Base-by-base conservation (phyloP, 495 filamentous ascomycete genomes). In the Xylaria intraflava region DNA sequence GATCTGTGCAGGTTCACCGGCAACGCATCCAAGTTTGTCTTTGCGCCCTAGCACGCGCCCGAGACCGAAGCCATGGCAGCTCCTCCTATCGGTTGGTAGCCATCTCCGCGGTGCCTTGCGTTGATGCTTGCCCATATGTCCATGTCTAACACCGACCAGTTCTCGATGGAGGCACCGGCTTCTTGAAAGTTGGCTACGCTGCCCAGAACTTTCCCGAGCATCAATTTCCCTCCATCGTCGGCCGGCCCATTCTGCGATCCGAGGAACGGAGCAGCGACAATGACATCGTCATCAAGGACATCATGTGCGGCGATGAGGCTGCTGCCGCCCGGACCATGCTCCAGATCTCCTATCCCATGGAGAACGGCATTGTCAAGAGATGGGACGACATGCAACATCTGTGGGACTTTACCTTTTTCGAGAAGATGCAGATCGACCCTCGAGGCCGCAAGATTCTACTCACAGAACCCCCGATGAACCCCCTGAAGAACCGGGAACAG, bases 321-420 rank as follows among this genome's bases (percentile, higher is more conserved):
- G 90, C 93, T 10, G 90, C 89, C 24, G 93, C 92, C 57, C 83
- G 93, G 59, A 92, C 88, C 51, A 94, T 95, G 89, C 82, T 99
- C 47, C 94, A 99, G 66, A 93, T 99, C 62, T 91, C 83, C 67
- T 97, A 97, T 70, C 93, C 93, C 62, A 99, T 99, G 93, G 94
- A 97, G 68, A 97, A 97, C 71, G 93, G 93, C 63, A 96, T 99
- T 59, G 88, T 99, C 49, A 97, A 97, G 81, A 88, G 86, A 62
- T 99, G 94, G 94, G 93, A 97, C 62, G 94, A 99, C 72, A 96
- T 97, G 92, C 86, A 94, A 73, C 93, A 97, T 65, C 81, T 99
- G 45, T 99, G 94, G 94, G 91, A 99, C 75, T 97, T 91, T 71
- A 97, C 93, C 38, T 97, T 98, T 71, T 83, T 79, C 68, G 93